Evolutionary conservation across 2,329 filamentous ascomycete species (phyloP).

Genomic region (Neonectria coccinea): DNA sequence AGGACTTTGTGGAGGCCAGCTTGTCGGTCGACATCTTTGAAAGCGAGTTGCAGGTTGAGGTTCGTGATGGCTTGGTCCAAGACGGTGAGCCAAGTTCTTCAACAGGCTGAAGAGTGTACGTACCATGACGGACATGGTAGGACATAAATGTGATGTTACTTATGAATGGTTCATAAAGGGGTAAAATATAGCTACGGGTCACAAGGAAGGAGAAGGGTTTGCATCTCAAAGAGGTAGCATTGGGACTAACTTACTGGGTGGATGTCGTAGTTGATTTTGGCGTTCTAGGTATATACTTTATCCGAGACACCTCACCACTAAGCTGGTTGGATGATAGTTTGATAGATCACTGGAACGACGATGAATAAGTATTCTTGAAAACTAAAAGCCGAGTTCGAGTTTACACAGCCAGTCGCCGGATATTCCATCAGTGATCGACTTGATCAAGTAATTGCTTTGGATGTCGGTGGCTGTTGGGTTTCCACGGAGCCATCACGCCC

Average conservation of each 20-base stretch:
- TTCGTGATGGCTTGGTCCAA: conserved; percentile 54
- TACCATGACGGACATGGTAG: neutral
- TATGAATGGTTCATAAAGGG: neutral
- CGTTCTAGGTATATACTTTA: neutral
- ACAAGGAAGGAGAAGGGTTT: neutral
- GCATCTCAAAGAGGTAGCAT: neutral
- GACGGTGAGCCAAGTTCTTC: conserved; percentile 42
- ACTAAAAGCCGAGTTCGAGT: neutral
- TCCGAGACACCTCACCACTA: neutral
- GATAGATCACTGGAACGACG: neutral
- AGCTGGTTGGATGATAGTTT: neutral
- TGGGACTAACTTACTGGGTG: neutral
- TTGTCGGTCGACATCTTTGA: conserved; percentile 83
- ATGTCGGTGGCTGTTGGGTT: neutral
- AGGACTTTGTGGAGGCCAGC: conserved; percentile 94
- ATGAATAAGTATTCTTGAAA: neutral
- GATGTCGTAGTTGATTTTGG: neutral
- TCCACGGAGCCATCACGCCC: neutral
- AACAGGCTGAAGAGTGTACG: conserved; percentile 22
- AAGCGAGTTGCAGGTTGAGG: conserved; percentile 65
- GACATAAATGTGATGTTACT: neutral
- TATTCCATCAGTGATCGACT: neutral
- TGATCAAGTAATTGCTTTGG: no score
- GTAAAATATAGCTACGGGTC: neutral
- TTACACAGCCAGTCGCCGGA: neutral